A percentile compares a stretch with the other conserved stretches of the same genome.
These are phyloP conservation scores for Vitellaria paradoxa DNA, from an alignment of 179 eudicot species.

Conservation along the genomic window DNA sequence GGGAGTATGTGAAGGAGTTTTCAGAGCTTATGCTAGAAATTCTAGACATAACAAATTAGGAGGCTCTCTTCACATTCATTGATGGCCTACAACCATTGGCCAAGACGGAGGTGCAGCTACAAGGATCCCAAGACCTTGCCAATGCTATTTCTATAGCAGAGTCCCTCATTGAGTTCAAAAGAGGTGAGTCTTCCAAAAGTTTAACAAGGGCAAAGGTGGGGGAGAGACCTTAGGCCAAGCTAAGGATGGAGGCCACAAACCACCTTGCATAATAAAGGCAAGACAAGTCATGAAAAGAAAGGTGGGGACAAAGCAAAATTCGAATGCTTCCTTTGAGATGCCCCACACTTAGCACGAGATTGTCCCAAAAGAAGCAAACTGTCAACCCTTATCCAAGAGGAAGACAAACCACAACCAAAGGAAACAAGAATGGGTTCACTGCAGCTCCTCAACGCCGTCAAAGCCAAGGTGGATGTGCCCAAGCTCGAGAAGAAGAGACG, in stretches of 20 bases:
- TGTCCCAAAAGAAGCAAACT: neutral
- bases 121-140: neutral
- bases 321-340: neutral
- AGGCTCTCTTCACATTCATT: neutral
- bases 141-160: neutral
- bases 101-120: neutral
- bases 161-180: neutral
- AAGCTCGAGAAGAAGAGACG: no score
- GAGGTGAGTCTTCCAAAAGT: neutral
- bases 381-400: neutral
- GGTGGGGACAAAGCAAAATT: neutral
- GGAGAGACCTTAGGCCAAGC: neutral
- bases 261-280: neutral
- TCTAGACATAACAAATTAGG: neutral
- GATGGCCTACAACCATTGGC: neutral
- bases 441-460: no score
- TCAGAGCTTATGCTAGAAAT: neutral
- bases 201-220: neutral
- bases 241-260: neutral
- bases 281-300: neutral
- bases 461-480: no score
- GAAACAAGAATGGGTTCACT: no score
- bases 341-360: neutral
- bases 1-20: slow-evolving; percentile 1
- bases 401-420: neutral